Base-by-base conservation (phyloP, 768 basidiomycete genomes). In the Pleurotus eryngii region DNA sequence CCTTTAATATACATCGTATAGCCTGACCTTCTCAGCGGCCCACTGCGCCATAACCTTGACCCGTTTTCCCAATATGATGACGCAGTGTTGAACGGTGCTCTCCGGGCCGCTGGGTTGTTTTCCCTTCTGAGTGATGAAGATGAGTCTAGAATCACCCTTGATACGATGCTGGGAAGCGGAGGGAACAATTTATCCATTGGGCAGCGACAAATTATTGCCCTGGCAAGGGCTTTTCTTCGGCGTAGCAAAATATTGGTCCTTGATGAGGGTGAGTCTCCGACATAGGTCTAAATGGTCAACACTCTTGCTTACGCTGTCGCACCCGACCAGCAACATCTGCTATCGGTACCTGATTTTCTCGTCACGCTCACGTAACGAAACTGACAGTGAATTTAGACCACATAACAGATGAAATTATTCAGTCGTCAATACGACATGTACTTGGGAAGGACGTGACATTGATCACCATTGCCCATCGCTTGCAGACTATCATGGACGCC, bases 181-280 rank as follows among this genome's bases (percentile, higher is more conserved):
- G 90, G 90, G 5, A 68, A 77, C 17, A 92, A 92, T 65, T 81
- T 92, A 60, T 88, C 86, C 1, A 84, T 88, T 43, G 90, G 90
- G 20, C 89, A 92, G 64, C 70, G 89, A 8, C 90, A 92, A 63
- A 77, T 87, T 47, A 76, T 87, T 47, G 84, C 84, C 7, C 75
- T 87, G 65, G 85, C 85, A 4, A 73, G 86, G 37, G 86, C 86
- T 2, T 76, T 86, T 59, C 71, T 86, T 9, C 74, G 82, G 30
- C 76, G 79, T 45, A 85, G 80, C 69, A 78, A 82, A 46, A 72
- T 87, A 30, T 77, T 87, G 47, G 81, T 87, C 43, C 69, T 87
- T 39, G 84, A 84, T 65, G 85, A 86, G 70, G 85, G 84, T 68
- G 70, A 69, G 61, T 74, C 71, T 46, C 67, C 43, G 59, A 20